phyloP scores from a whole-genome alignment of 345 rosid genomes.

The Lepidium sativum region DNA sequence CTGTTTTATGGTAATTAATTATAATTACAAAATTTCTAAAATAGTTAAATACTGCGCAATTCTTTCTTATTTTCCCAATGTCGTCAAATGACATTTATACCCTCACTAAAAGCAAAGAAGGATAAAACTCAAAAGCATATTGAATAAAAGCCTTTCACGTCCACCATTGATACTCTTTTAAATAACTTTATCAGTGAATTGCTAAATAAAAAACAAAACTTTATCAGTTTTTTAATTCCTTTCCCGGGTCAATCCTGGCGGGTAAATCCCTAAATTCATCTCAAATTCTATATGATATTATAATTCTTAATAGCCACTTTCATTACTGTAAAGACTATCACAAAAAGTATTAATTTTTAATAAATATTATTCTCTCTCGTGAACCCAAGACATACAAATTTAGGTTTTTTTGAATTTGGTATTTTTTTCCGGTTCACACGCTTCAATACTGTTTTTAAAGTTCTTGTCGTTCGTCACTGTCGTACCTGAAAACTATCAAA shows the following conservation, averaged over 20 bases:
- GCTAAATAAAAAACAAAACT: not conserved
- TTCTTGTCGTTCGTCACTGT: conserved; percentile 30
- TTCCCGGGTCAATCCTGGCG: conserved; percentile 37
- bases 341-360: not conserved
- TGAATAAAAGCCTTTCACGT: conserved; percentile 40
- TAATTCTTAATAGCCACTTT: not conserved
- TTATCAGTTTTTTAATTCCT: conserved; percentile 6
- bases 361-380: conserved; percentile 2
- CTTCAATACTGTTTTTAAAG: conserved; percentile 10
- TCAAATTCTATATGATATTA: no score
- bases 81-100: conserved; percentile 2
- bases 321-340: conserved; percentile 24
- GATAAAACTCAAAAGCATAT: conserved; percentile 24
- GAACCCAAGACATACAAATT: not conserved
- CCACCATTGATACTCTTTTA: conserved; percentile 31
- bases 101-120: not conserved
- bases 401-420: not conserved
- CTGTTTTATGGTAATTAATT: no score
- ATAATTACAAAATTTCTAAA: no score
- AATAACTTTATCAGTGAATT: no score
- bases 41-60: not conserved
- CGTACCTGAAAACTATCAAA: conserved; percentile 19
- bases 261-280: conserved; percentile 24
- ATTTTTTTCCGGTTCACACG: conserved; percentile 23
- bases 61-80: conserved; percentile 14